Conservation (phyloP, 441 rosid genomes). For the Adansonia grandidieri region DNA sequence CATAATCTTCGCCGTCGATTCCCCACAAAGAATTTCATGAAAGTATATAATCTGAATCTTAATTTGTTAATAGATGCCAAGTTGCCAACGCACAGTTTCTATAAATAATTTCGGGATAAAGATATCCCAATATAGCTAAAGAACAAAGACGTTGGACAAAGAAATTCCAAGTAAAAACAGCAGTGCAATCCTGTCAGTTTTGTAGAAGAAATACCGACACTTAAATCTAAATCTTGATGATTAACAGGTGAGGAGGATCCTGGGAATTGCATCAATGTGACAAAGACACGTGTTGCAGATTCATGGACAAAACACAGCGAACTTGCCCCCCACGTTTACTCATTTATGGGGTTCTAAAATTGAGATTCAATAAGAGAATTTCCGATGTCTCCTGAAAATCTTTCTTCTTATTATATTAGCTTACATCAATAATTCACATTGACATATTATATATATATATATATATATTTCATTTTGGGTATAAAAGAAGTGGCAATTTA, state of each 20-base stretch:
- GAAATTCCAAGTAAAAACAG: slow-evolving; percentile 26
- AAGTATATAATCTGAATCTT: neutral
- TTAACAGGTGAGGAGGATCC: slow-evolving; percentile 34
- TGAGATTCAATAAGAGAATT: slow-evolving; percentile 15
- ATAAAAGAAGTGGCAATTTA: neutral
- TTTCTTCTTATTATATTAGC: slow-evolving; percentile 38
- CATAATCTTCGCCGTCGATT: neutral
- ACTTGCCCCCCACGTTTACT: slow-evolving; percentile 25
- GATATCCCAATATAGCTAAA: neutral
- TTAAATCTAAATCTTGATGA: neutral
- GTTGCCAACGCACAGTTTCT: slow-evolving; percentile 14
- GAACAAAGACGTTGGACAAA: slow-evolving; percentile 35
- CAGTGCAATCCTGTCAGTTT: slow-evolving; percentile 29
- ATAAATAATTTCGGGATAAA: slow-evolving; percentile 17
- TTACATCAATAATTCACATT: slow-evolving; percentile 51
- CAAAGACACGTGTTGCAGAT: slow-evolving; percentile 36
- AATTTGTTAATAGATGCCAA: slow-evolving; percentile 3
- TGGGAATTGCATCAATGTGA: slow-evolving; percentile 37
- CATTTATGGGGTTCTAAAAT: slow-evolving; percentile 20
- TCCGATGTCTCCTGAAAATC: slow-evolving; percentile 26
- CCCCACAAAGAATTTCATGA: neutral
- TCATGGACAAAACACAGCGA: slow-evolving; percentile 34
- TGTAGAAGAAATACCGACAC: slow-evolving; percentile 1
- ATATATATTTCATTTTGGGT: neutral
- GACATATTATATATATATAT: neutral